Evolutionary conservation across 768 basidiomycete genomes (phyloP).

Genomic region (Amanita phalloides): DNA sequence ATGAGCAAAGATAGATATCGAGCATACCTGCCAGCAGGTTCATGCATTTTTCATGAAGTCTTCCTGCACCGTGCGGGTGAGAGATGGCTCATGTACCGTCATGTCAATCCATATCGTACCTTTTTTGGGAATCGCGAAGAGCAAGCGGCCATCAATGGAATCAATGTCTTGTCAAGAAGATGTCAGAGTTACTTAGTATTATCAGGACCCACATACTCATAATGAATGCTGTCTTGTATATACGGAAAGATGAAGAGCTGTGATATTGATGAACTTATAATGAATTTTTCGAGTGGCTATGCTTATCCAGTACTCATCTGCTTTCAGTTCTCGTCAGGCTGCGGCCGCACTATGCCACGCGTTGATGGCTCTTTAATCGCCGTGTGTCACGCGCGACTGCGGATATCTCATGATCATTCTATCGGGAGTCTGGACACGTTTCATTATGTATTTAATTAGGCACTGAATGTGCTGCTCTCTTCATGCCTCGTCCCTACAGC

Average conservation of each 20-base stretch:
- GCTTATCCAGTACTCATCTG: no score
- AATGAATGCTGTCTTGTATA: background rate
- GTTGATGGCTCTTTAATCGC: background rate
- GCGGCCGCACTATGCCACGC: background rate
- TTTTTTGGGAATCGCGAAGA: constrained; percentile 98
- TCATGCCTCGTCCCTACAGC: constrained; percentile 1
- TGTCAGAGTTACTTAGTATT: background rate
- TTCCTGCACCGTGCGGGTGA: constrained; percentile 34
- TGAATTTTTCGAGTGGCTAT: no score
- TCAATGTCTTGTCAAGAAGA: constrained; percentile 43
- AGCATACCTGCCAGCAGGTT: constrained; percentile 69
- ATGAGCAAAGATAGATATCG: constrained; percentile 2
- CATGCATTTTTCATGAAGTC: constrained; percentile 86
- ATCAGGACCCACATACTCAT: constrained; percentile 3
- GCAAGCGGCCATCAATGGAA: constrained; percentile 68
- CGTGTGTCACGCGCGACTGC: background rate
- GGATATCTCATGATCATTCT: background rate
- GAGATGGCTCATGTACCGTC: background rate
- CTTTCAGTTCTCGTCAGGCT: background rate
- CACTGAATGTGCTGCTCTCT: background rate
- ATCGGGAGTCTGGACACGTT: background rate
- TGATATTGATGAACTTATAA: background rate
- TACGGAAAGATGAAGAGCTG: background rate
- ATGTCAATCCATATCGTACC: constrained; percentile 33
- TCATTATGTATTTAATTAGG: background rate